Conservation (phyloP, 2,329 filamentous ascomycete genomes). For the Helotiales sp. region DNA sequence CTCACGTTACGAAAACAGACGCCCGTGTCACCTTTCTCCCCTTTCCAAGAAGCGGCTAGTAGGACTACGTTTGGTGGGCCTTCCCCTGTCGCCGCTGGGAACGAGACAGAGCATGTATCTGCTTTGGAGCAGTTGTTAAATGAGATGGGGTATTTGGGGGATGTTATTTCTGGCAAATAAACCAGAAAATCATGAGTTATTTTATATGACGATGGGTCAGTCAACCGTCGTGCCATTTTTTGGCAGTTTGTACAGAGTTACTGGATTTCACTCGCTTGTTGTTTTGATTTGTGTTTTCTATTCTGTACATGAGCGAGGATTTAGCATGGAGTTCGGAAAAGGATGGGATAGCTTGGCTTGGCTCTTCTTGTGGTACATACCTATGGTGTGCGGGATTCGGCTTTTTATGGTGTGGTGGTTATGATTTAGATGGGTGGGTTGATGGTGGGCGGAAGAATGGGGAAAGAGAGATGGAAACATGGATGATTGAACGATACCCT, state of each 20-base stretch:
- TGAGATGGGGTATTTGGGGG: slow-evolving; percentile 51
- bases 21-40: neutral
- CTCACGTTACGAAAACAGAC: slow-evolving; percentile 12
- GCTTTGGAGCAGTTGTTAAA: slow-evolving; percentile 49
- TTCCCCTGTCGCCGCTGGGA: slow-evolving; percentile 28
- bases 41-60: slow-evolving; percentile 18
- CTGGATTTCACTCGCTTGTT: neutral
- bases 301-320: slow-evolving; percentile 8
- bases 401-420: neutral
- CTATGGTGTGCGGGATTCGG: neutral
- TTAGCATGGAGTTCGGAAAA: slow-evolving; percentile 21
- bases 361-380: neutral
- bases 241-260: neutral
- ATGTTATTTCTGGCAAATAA: slow-evolving; percentile 39
- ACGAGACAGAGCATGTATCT: slow-evolving; percentile 25
- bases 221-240: neutral
- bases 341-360: neutral
- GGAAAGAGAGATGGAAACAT: too few species aligned
- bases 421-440: neutral
- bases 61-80: slow-evolving; percentile 24
- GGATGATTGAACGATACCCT: neutral
- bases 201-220: neutral
- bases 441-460: neutral
- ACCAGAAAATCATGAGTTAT: neutral
- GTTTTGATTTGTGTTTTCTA: slow-evolving; percentile 1